Percentiles rank a stretch among this genome's conserved stretches.
These are phyloP conservation scores for Phytopythium delawarense DNA, from an alignment of 352 stramenopile species.

Conservation along the genomic window DNA sequence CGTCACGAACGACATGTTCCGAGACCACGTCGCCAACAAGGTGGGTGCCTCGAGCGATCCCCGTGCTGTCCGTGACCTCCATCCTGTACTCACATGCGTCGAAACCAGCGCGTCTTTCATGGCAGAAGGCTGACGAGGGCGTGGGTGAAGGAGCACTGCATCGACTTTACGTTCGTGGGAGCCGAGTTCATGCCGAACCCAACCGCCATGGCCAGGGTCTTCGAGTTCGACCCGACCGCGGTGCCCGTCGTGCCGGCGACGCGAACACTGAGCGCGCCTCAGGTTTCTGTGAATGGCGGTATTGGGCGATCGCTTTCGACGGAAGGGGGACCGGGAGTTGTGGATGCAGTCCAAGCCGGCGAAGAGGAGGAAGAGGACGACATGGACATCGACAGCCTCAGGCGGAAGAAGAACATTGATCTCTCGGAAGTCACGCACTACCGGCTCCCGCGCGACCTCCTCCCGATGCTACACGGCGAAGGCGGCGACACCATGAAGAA, in stretches of 20 bases:
- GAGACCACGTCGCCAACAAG: slow-evolving; percentile 82
- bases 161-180: slow-evolving; percentile 89
- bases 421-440: slow-evolving; percentile 79
- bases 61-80: background rate
- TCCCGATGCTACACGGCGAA: slow-evolving; percentile 69
- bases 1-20: slow-evolving; percentile 91
- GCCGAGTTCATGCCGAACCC: slow-evolving; percentile 89
- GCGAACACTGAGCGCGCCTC: background rate
- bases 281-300: background rate
- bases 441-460: slow-evolving; percentile 52
- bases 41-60: slow-evolving; percentile 13
- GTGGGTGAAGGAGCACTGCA: slow-evolving; percentile 70
- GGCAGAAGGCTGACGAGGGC: slow-evolving; percentile 44
- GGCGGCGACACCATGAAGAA: slow-evolving; percentile 63
- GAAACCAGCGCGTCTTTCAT: slow-evolving; percentile 53
- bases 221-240: slow-evolving; percentile 25
- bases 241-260: slow-evolving; percentile 1
- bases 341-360: slow-evolving; percentile 1
- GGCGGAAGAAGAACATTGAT: slow-evolving; percentile 60
- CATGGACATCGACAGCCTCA: slow-evolving; percentile 51
- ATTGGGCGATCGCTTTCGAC: slow-evolving; percentile 13
- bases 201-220: slow-evolving; percentile 70
- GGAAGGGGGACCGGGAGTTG: slow-evolving; percentile 4
- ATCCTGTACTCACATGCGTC: background rate
- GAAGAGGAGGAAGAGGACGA: slow-evolving; percentile 25